Evolutionary conservation across 805 yeast species (phyloP).

Genomic region (Limtongia smithiae): DNA sequence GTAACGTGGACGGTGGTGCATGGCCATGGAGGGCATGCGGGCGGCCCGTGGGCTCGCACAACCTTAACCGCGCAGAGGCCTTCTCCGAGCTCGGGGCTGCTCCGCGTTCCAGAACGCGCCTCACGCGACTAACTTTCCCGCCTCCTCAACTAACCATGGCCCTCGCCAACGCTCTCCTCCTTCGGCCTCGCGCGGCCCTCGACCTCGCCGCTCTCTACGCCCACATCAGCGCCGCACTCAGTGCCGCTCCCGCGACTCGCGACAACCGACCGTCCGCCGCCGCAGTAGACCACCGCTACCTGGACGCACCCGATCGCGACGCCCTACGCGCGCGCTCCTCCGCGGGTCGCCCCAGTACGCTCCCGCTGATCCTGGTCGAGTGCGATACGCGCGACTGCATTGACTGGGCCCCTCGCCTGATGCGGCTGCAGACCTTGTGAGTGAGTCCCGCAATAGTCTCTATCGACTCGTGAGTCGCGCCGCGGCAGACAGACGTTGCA

Average conservation of each 20-base stretch:
- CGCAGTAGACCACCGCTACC: background rate
- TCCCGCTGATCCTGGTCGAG: slow-evolving; percentile 1
- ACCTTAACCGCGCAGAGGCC: too few relatives aligned
- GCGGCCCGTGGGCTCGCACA: too few relatives aligned
- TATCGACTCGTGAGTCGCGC: too few relatives aligned
- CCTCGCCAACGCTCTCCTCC: background rate
- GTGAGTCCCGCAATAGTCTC: background rate
- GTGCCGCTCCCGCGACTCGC: background rate
- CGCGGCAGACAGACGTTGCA: too few relatives aligned
- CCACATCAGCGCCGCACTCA: background rate
- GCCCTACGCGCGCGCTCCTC: too few relatives aligned
- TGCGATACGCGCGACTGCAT: background rate
- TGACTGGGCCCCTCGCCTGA: background rate
- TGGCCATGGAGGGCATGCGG: too few relatives aligned
- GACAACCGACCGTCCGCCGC: background rate
- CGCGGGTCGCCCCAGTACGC: background rate
- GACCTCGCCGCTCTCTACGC: slow-evolving; percentile 1
- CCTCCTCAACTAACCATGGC: too few relatives aligned
- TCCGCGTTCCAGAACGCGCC: too few relatives aligned
- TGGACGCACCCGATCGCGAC: too few relatives aligned
- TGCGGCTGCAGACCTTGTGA: background rate
- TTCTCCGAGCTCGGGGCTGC: too few relatives aligned
- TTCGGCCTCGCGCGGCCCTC: background rate
- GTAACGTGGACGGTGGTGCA: too few relatives aligned
- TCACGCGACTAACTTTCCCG: too few relatives aligned